Evolutionary conservation across 352 stramenopile genomes (phyloP), one percentile per base, ranked within the genome.

Genomic region (Plasmopara viticola): DNA sequence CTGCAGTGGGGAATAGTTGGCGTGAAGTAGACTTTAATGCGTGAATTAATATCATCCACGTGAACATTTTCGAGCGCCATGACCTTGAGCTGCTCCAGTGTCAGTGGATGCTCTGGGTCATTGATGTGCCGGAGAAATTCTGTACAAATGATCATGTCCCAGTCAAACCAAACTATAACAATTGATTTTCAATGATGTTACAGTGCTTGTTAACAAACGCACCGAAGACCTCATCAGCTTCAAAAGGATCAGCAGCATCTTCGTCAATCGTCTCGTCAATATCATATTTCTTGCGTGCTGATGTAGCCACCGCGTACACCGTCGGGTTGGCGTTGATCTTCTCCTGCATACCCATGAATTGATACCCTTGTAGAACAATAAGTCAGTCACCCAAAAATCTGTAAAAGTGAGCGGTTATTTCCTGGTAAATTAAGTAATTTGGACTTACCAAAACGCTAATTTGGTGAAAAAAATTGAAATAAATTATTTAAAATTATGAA

Each of bases 1-100:
- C 76, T 91, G 83, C 95, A 98, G 77, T 98, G 95, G 43, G 94
- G 95, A 55, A 98, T 98, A 20, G 95, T 98, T 18, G 95, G 95
- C 60, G 90, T 96, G 66, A 94, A 96, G 48, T 74, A 86, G 29
- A 97, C 72, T 47, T 72, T 74, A 14, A 97, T 72, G 51, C 63
- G 70, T 57, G 78, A 95, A 30, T 70, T 75, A 0, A 52, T 58
- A 58, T 97, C 84, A 56, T 96, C 77, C 30, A 97, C 86, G 46
- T 76, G 68, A 34, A 97, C 84, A 59, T 95, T 95, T 58, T 96
- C 87, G 6, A 91, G 69, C 50, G 86, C 75, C 68, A 95, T 87
- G 42, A 97, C 90, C 58, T 97, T 96, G 40, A 97, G 76, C 64
- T 97, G 88, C 70, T 97, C 90, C 30, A 97, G 74, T 29, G 90